These are phyloP conservation scores for Yamadazyma taylorii DNA, from an alignment of 1,139 yeast species.

Conservation along the genomic window DNA sequence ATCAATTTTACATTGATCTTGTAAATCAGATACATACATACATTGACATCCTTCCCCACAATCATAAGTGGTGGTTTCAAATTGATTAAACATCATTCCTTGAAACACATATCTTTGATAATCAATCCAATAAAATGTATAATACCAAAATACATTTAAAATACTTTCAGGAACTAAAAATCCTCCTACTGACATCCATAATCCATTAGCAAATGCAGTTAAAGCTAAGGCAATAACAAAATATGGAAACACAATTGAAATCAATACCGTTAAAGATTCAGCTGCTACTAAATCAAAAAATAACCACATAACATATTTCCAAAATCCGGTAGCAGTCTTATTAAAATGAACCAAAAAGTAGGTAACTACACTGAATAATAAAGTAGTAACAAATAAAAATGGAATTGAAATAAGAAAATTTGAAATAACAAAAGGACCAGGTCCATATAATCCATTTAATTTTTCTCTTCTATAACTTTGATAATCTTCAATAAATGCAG, in stretches of 20 bases:
- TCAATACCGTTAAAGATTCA: slow-evolving; percentile 37
- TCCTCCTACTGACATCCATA: slow-evolving; percentile 48
- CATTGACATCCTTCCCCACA: slow-evolving; percentile 35
- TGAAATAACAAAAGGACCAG: slow-evolving; percentile 31
- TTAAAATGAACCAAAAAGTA: slow-evolving; percentile 35
- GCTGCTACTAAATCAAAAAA: slow-evolving; percentile 41
- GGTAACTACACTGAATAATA: slow-evolving; percentile 32
- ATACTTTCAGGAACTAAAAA: slow-evolving; percentile 32
- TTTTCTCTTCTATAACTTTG: slow-evolving; percentile 29
- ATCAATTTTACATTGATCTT: slow-evolving; percentile 27
- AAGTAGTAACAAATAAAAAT: slow-evolving; percentile 32
- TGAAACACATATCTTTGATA: slow-evolving; percentile 43
- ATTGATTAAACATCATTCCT: slow-evolving; percentile 45
- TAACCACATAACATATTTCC: slow-evolving; percentile 35
- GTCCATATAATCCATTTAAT: slow-evolving; percentile 38
- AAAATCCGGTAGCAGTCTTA: slow-evolving; percentile 28
- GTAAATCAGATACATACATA: slow-evolving; percentile 30
- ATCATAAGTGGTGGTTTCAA: slow-evolving; percentile 24
- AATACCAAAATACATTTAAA: slow-evolving; percentile 38
- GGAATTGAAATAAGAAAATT: slow-evolving; percentile 40
- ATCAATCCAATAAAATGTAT: slow-evolving; percentile 40
- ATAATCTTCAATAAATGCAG: slow-evolving; percentile 38
- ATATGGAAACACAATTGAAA: slow-evolving; percentile 33
- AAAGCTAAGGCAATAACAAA: slow-evolving; percentile 40
- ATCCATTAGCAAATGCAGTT: slow-evolving; percentile 41